These are phyloP conservation scores for Stenogyne calaminthoides DNA, from an alignment of 305 asterid species.

Conservation along the genomic window DNA sequence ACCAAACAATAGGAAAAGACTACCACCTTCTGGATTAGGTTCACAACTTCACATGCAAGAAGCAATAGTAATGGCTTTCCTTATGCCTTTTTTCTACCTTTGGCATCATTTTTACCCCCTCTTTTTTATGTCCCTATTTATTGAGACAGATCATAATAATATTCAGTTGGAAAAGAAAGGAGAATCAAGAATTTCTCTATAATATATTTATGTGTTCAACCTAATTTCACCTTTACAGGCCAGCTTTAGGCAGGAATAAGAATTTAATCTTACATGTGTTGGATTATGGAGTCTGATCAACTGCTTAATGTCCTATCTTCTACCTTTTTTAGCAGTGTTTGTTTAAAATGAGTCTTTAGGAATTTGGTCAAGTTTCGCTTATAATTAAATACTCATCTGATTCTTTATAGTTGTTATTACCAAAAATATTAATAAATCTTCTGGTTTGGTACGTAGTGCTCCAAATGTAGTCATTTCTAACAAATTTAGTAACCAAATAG, in stretches of 20 bases:
- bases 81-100: conserved; percentile 6
- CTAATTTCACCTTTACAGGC: conserved; percentile 14
- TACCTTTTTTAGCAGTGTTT: too few relatives aligned
- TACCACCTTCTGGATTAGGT: conserved; percentile 30
- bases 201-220: background rate
- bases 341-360: too few relatives aligned
- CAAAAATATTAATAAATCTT: too few relatives aligned
- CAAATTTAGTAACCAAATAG: too few relatives aligned
- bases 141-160: conserved; percentile 4
- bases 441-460: too few relatives aligned
- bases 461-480: too few relatives aligned
- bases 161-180: conserved; percentile 4
- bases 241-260: conserved; percentile 17
- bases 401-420: too few relatives aligned
- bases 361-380: too few relatives aligned
- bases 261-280: background rate
- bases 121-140: conserved; percentile 25
- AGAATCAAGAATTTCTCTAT: background rate
- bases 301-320: too few relatives aligned
- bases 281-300: too few relatives aligned
- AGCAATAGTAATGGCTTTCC: background rate
- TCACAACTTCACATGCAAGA: conserved; percentile 33
- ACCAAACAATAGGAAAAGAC: conserved; percentile 11
- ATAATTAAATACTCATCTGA: too few relatives aligned
- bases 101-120: conserved; percentile 1